A percentile compares a stretch with the other conserved stretches of the same genome.
Evolutionary conservation across 164 flowering plant species (phyloP).

Genomic region (Umbellularia californica): DNA sequence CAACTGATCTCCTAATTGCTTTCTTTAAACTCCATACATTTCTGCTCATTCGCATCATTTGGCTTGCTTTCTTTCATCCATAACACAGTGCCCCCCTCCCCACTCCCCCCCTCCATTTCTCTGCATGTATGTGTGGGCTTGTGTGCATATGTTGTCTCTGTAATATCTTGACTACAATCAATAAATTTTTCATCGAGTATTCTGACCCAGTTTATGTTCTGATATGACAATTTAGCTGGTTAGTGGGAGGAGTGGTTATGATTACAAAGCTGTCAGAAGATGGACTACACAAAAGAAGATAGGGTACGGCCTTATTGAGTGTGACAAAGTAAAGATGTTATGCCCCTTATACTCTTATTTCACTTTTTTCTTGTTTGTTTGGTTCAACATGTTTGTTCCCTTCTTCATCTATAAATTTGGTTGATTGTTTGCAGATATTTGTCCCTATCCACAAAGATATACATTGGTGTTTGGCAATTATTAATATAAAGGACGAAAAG

Average conservation of each 20-base stretch:
- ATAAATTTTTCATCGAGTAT: neutral
- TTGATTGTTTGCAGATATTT: conserved; percentile 58
- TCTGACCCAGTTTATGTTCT: neutral
- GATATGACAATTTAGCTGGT: conserved; percentile 31
- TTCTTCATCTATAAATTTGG: neutral
- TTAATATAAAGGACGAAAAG: conserved; percentile 73
- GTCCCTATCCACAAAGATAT: conserved; percentile 82
- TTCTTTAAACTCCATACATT: neutral
- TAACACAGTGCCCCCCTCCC: neutral
- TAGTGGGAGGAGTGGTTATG: conserved; percentile 57
- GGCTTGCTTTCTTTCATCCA: neutral
- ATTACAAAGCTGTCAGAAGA: conserved; percentile 75
- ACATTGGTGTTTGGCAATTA: conserved; percentile 94
- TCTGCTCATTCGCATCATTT: neutral
- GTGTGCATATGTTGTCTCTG: too few relatives aligned
- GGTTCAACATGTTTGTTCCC: neutral
- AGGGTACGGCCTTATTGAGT: conserved; percentile 78
- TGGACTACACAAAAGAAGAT: conserved; percentile 77
- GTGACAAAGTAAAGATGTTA: conserved; percentile 69
- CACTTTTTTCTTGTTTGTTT: neutral
- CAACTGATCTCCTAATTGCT: neutral
- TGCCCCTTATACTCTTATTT: neutral
- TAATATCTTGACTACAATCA: neutral
- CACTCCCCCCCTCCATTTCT: neutral
- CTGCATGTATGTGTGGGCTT: neutral